Evolutionary conservation across 1,284 basidiomycete genomes (phyloP), one percentile per base, ranked within the genome.

Genomic region (Flammula alnicola): DNA sequence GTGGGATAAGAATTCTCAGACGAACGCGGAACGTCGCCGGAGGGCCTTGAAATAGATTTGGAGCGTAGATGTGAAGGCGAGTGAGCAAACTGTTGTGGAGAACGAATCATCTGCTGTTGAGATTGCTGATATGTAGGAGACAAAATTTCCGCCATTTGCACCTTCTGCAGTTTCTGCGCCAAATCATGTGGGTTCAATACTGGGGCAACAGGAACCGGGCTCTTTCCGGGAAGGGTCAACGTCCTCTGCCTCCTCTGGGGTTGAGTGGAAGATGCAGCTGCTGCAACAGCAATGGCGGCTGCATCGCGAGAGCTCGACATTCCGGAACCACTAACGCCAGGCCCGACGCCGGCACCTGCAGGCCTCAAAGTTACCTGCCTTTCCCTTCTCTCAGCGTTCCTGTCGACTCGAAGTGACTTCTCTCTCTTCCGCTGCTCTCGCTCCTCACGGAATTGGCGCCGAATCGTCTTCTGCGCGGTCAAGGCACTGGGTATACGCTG

Each of bases 401-500:
- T 51, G 25, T 47, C 43, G 25, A 22, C 62, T 47, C 58, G 57
- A 45, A 62, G 39, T 37, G 70, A 75, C 10, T 78, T 75, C 46
- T 84, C 81, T 23, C 74, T 66, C 55, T 76, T 73, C 39, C 81
- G 73, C 56, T 78, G 74, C 27, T 84, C 80, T 40, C 83, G 74
- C 69, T 91, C 87, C 54, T 86, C 81, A 40, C 77, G 76, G 19
- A 88, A 81, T 63, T 90, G 80, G 39, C 75, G 73, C 14, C 88
- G 79, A 46, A 93, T 89, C 2, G 86, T 84, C 56, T 81, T 81
- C 62, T 93, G 91, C 10, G 89, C 91, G 5, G 73, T 79, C 49
- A 93, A 68, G 3, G 91, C 91, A 1, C 80, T 83, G 7, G 91
- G 91, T 39, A 92, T 89, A 25, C 84, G 76, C 54, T 82, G 82